These are phyloP conservation scores for Sicyos baderoa DNA, from an alignment of 306 rosid species.

Conservation along the genomic window DNA sequence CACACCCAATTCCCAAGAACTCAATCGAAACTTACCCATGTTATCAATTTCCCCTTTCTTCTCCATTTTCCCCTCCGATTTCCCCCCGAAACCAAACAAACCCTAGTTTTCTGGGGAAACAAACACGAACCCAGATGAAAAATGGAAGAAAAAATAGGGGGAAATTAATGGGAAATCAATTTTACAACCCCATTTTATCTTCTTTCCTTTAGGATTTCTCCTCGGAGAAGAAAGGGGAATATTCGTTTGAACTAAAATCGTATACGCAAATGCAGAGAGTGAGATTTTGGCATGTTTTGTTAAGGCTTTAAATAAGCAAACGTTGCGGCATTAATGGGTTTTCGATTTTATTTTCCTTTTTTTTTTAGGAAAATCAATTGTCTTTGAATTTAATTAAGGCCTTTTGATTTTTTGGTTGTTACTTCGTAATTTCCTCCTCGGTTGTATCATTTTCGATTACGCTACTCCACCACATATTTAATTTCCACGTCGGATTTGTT, in stretches of 20 bases:
- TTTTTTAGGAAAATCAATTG: neutral
- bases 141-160: neutral
- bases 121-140: conserved; percentile 6
- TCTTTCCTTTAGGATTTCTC: conserved; percentile 23
- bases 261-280: neutral
- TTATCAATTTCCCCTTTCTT: conserved; percentile 24
- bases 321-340: neutral
- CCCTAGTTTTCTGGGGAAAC: conserved; percentile 22
- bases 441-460: neutral
- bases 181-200: neutral
- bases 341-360: neutral
- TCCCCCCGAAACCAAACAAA: conserved; percentile 7
- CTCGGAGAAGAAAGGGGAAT: neutral
- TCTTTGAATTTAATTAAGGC: neutral
- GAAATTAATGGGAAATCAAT: neutral
- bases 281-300: neutral
- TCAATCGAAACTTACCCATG: conserved; percentile 38
- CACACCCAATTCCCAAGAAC: conserved; percentile 52
- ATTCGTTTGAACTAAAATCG: neutral
- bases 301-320: neutral
- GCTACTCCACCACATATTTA: neutral
- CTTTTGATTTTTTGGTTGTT: neutral
- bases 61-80: conserved; percentile 25
- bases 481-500: neutral
- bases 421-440: neutral